These are phyloP conservation scores for Austroboletus eburneus DNA, from an alignment of 768 basidiomycete species.

Conservation along the genomic window DNA sequence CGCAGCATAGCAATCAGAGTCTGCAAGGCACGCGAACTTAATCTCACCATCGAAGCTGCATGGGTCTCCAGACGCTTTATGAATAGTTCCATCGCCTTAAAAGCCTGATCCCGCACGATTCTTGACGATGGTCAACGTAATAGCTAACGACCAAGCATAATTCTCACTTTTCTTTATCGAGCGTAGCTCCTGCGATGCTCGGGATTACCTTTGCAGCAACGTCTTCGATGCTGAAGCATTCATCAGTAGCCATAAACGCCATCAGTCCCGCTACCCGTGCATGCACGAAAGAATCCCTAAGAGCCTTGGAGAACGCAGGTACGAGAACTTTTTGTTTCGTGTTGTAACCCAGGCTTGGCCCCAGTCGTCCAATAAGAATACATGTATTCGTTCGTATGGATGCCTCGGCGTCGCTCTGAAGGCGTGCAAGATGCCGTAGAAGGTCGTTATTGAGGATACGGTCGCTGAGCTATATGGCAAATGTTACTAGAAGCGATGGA, in stretches of 20 bases:
- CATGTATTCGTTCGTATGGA: conserved; percentile 98
- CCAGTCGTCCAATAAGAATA: conserved; percentile 90
- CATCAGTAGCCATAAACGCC: conserved; percentile 93
- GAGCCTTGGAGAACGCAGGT: conserved; percentile 84
- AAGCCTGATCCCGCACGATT: conserved; percentile 91
- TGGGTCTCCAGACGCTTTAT: conserved; percentile 78
- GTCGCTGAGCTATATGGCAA: conserved; percentile 63
- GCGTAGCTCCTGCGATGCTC: conserved; percentile 68
- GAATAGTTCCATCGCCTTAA: conserved; percentile 88
- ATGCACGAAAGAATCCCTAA: conserved; percentile 91
- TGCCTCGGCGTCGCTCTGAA: conserved; percentile 88
- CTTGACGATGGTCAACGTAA: conserved; percentile 37
- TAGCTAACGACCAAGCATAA: not conserved
- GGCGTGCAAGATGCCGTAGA: conserved; percentile 85
- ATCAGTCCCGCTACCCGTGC: conserved; percentile 90
- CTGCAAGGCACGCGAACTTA: conserved; percentile 1
- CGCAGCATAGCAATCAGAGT: not conserved
- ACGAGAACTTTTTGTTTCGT: conserved; percentile 97
- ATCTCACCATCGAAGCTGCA: conserved; percentile 74
- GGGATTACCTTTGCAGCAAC: conserved; percentile 88
- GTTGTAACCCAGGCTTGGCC: conserved; percentile 76
- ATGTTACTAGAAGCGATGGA: not conserved
- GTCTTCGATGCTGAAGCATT: conserved; percentile 86
- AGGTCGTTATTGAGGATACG: conserved; percentile 96
- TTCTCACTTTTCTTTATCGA: conserved; percentile 91